phyloP scores from a whole-genome alignment of 2,329 filamentous ascomycete genomes.

The Neofusicoccum cordaticola region DNA sequence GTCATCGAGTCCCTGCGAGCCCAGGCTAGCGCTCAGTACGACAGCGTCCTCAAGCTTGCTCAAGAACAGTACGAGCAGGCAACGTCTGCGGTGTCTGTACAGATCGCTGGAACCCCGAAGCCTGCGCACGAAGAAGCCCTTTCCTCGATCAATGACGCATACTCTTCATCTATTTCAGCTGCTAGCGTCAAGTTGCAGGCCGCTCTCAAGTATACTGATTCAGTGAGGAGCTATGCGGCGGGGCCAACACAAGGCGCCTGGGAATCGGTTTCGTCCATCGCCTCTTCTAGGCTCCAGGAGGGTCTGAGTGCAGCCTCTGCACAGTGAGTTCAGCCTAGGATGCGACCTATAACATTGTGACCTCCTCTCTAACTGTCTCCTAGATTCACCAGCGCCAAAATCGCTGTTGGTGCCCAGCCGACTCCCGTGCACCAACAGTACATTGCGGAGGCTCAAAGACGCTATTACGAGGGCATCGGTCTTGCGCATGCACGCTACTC shows the following conservation, averaged over 20 bases:
- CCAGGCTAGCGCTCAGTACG: conserved; percentile 57
- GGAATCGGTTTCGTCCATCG: conserved; percentile 63
- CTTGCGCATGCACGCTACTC: conserved; percentile 76
- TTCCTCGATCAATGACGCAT: conserved; percentile 65
- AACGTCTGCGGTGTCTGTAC: conserved; percentile 63
- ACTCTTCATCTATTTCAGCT: conserved; percentile 62
- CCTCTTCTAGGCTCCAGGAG: conserved; percentile 66
- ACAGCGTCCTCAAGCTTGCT: conserved; percentile 62
- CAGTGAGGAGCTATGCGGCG: conserved; percentile 38
- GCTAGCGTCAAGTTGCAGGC: conserved; percentile 60
- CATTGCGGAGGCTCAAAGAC: conserved; percentile 60
- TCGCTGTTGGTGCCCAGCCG: conserved; percentile 62
- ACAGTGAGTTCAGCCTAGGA: conserved; percentile 41
- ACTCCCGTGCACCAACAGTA: conserved; percentile 55
- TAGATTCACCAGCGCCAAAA: conserved; percentile 62
- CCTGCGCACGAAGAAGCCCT: conserved; percentile 68
- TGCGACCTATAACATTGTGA: not conserved
- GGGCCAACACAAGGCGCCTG: conserved; percentile 49
- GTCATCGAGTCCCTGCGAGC: conserved; percentile 47
- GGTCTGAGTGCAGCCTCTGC: conserved; percentile 69
- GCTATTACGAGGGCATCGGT: conserved; percentile 77
- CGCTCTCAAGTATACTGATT: conserved; percentile 48
- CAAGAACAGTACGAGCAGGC: conserved; percentile 68
- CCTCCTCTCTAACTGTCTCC: not conserved
- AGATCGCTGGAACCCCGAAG: conserved; percentile 66